These are phyloP conservation scores for Zygotorulaspora mrakii DNA, from an alignment of 1,139 yeast genomes.

Conservation along the genomic window DNA sequence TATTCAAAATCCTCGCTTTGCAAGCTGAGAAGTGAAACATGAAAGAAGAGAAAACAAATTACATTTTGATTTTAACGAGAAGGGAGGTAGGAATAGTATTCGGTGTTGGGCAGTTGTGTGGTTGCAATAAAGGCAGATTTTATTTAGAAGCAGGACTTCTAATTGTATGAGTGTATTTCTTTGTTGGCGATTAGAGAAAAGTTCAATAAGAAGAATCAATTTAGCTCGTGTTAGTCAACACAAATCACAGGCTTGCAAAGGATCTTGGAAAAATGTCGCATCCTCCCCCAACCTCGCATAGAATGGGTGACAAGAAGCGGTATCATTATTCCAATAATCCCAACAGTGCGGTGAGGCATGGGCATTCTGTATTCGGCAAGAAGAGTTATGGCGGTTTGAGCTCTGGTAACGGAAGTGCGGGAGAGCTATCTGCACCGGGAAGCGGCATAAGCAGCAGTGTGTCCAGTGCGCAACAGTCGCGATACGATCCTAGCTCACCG, in stretches of 20 bases:
- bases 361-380: constrained; percentile 11
- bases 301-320: constrained; percentile 32
- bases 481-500: constrained; percentile 28
- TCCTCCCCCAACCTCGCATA: constrained; percentile 26
- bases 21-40: no score
- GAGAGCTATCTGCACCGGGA: constrained; percentile 6
- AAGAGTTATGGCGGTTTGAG: constrained; percentile 8
- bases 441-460: constrained; percentile 5
- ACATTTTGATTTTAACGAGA: background rate
- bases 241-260: background rate
- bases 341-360: constrained; percentile 14
- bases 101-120: background rate
- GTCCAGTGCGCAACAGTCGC: constrained; percentile 20
- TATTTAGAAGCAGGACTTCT: constrained; percentile 1
- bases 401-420: constrained; percentile 4
- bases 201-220: background rate
- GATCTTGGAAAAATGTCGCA: constrained; percentile 11
- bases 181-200: background rate
- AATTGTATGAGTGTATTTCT: constrained; percentile 1
- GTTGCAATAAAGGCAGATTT: background rate
- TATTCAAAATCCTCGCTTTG: background rate
- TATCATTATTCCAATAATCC: constrained; percentile 31
- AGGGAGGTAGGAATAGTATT: background rate
- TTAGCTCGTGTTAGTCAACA: background rate
- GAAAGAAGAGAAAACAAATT: constrained; percentile 1